These are phyloP conservation scores for Grammothele lineata DNA, from an alignment of 768 basidiomycete species.

Conservation along the genomic window DNA sequence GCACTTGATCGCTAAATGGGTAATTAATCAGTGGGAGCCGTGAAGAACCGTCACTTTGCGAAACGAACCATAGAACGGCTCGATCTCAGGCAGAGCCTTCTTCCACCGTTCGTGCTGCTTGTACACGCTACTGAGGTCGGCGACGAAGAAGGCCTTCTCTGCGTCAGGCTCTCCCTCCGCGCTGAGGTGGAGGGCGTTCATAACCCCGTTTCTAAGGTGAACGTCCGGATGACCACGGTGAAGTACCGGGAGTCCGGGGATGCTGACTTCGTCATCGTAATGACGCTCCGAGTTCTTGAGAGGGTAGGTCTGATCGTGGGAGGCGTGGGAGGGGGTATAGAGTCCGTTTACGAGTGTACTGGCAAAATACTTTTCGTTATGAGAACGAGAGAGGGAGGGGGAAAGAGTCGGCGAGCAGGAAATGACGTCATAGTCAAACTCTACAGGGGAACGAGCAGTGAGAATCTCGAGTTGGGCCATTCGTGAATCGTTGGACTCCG, in stretches of 20 bases:
- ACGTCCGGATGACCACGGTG: slow-evolving; percentile 64
- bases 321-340: slow-evolving; percentile 7
- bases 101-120: slow-evolving; percentile 83
- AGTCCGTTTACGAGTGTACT: slow-evolving; percentile 20
- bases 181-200: slow-evolving; percentile 51
- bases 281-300: slow-evolving; percentile 14
- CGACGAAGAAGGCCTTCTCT: slow-evolving; percentile 95
- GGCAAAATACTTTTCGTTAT: slow-evolving; percentile 21
- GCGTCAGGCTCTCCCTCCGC: slow-evolving; percentile 61
- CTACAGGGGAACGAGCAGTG: slow-evolving; percentile 27
- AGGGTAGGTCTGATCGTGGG: slow-evolving; percentile 7
- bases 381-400: slow-evolving; percentile 16
- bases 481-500: slow-evolving; percentile 14
- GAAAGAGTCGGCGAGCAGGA: slow-evolving; percentile 24
- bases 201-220: slow-evolving; percentile 74
- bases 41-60: slow-evolving; percentile 3
- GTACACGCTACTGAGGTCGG: slow-evolving; percentile 87
- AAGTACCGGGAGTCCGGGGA: slow-evolving; percentile 65
- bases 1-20: slow-evolving; percentile 80
- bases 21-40: no score
- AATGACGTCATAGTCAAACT: slow-evolving; percentile 25
- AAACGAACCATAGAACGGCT: slow-evolving; percentile 86
- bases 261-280: slow-evolving; percentile 40
- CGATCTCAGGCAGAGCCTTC: slow-evolving; percentile 71
- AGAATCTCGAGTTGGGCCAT: slow-evolving; percentile 62